Base-by-base conservation (phyloP, 345 rosid species). In the Gossypium ekmanianum region DNA sequence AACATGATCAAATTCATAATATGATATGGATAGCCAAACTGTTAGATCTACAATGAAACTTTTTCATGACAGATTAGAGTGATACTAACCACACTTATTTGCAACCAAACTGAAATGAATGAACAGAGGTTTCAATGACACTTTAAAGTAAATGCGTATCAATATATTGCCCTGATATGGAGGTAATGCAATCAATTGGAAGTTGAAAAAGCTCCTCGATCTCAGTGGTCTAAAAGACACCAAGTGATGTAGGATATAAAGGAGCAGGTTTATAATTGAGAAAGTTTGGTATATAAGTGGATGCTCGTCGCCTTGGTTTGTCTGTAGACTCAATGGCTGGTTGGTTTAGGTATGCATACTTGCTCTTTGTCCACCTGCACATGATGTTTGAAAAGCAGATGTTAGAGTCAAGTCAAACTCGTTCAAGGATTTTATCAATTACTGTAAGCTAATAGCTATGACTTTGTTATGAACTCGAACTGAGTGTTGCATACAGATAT, bases 311-410 rank as follows among this genome's bases (percentile, higher is more conserved):
- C 78, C 84, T 86, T 48, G 83, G 87, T 27, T 69, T 69, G 39
- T 85, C 91, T 62, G 68, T 65, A 16, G 90, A 76, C 54, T 79
- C 85, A n/a, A 88, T 48, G 24, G 91, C 94, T 0, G 98, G 97
- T 50, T 94, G 96, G 89, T 92, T 94, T 81, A 94, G 67, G 78
- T 92, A 94, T 16, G 98, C 98, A 50, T 90, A 94, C 79, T 88
- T 94, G 87, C 98, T 92, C 91, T 88, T 92, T 0, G 87, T 91
- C 98, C 97, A 92, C 98, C 98, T 94, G 89, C 87, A 44, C 75
- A 80, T 6, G 48, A 17, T 10, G 1, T 61, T 9, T 1, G 50
- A 7, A 61, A 20, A 68, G 45, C 64, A 74, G 26, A 52, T 16
- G 48, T 27, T 1, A 61, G 58, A 26, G 26, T 4, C 26, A 54